Base-by-base conservation (phyloP, 495 filamentous ascomycete genomes). In the Aspergillus saccharolyticus region DNA sequence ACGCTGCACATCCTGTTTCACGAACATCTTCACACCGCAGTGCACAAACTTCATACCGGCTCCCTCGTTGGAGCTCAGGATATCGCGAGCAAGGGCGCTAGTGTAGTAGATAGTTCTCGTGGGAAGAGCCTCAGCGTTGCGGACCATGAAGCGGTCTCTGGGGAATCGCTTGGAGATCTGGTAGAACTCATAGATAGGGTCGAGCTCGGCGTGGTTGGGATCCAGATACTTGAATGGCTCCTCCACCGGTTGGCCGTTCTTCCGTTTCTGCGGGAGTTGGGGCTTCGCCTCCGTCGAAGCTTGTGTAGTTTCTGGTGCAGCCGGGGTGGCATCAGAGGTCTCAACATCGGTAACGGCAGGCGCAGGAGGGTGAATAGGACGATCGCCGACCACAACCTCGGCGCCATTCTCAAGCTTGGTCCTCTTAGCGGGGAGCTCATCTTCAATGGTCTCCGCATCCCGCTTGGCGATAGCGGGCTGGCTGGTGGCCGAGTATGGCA, bases 11-110 rank as follows among this genome's bases (percentile, higher is more conserved):
- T 97, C 92, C 66, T 98, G 94, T 74, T 93, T 94, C 71, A 97
- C 90, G 70, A 96, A 97, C 85, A 97, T 96, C 75, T 96, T 96
- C 24, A 98, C 90, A 58, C 94, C 94, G 56, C 88, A 91, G 72
- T 98, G 94, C 42, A 97, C 87, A 67, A 98, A 97, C 72, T 91
- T 96, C 71, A 97, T 85, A 22, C 91, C 90, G 15, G 85, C 85
- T 21, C 88, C 88, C 69, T 96, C 90, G 68, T 97, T 98, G 53
- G 81, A 71, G 8, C 73, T 75, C 2, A 98, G 80, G 53, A 98
- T 95, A 59, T 89, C 85, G 15, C 88, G 85, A 0, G 89, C 88
- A 12, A 97, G 79, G n/a, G 83, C 78, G 54, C 85, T 90, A 50
- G 90, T 96, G 77, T 97, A 98, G 79, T 98, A 98, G 53, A 98